Evolutionary conservation across 73 alveolate genomes (phyloP).

Genomic region (Tetrahymena malaccensis): DNA sequence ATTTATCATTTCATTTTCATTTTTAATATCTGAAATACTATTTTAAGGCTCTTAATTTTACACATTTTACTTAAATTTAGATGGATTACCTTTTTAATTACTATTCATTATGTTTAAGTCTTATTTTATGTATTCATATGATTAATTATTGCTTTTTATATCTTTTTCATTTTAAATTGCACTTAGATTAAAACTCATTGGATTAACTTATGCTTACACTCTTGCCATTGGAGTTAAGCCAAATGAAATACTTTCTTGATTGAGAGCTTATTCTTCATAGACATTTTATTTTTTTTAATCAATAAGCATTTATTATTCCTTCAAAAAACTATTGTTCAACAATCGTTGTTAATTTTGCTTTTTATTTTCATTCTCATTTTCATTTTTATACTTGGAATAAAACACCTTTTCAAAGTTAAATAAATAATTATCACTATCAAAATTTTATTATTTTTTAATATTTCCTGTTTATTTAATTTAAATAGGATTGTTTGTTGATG

Average conservation of each 20-base stretch:
- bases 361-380: neutral
- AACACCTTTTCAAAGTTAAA: neutral
- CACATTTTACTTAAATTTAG: neutral
- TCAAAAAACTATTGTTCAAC: neutral
- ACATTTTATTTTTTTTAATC: neutral
- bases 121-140: neutral
- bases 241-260: neutral
- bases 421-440: neutral
- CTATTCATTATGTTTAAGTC: neutral
- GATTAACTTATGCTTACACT: neutral
- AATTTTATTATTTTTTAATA: neutral
- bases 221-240: neutral
- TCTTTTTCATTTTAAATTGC: neutral
- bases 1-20: neutral
- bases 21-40: neutral
- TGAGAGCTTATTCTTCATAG: neutral
- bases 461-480: neutral
- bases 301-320: neutral
- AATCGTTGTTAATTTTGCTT: neutral
- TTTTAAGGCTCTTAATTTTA: neutral
- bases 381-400: neutral
- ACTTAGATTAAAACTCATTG: neutral
- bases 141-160: neutral
- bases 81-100: neutral
- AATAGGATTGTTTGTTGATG: neutral